These are phyloP conservation scores for Phytophthora ramorum DNA, from an alignment of 352 stramenopile genomes.

Conservation along the genomic window DNA sequence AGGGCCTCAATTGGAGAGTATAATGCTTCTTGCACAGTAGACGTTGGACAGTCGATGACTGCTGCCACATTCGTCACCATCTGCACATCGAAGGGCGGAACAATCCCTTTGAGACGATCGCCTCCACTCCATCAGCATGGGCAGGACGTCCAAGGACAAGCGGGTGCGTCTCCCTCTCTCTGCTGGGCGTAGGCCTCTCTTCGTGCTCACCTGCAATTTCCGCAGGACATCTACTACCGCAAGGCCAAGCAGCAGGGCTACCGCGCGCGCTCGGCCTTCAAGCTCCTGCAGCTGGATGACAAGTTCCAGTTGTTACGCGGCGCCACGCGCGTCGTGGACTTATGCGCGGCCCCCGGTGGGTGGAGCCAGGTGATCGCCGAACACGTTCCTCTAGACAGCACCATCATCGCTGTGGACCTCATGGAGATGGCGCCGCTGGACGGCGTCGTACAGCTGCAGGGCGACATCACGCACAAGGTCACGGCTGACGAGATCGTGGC, in stretches of 20 bases:
- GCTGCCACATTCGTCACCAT: slow-evolving; percentile 17
- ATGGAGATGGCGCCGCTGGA: slow-evolving; percentile 98
- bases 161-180: slow-evolving; percentile 53
- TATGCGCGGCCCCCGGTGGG: slow-evolving; percentile 84
- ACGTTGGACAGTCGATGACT: slow-evolving; percentile 17
- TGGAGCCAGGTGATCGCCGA: slow-evolving; percentile 90
- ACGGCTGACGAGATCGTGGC: slow-evolving; percentile 79
- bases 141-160: slow-evolving; percentile 93
- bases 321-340: slow-evolving; percentile 85
- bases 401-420: slow-evolving; percentile 84
- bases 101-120: slow-evolving; percentile 15
- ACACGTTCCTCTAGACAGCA: slow-evolving; percentile 51
- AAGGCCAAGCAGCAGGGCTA: slow-evolving; percentile 95
- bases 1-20: background rate
- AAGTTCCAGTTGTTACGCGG: slow-evolving; percentile 95
- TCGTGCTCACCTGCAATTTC: background rate
- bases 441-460: slow-evolving; percentile 75
- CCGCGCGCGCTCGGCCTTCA: slow-evolving; percentile 98
- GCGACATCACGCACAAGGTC: slow-evolving; percentile 84
- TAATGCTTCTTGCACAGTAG: background rate
- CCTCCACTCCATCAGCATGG: slow-evolving; percentile 54
- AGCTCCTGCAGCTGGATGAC: slow-evolving; percentile 99
- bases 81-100: slow-evolving; percentile 16
- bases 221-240: slow-evolving; percentile 93
- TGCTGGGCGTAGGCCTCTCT: background rate